phyloP scores from a whole-genome alignment of 257 asterid genomes.

The Lithospermum erythrorhizon region DNA sequence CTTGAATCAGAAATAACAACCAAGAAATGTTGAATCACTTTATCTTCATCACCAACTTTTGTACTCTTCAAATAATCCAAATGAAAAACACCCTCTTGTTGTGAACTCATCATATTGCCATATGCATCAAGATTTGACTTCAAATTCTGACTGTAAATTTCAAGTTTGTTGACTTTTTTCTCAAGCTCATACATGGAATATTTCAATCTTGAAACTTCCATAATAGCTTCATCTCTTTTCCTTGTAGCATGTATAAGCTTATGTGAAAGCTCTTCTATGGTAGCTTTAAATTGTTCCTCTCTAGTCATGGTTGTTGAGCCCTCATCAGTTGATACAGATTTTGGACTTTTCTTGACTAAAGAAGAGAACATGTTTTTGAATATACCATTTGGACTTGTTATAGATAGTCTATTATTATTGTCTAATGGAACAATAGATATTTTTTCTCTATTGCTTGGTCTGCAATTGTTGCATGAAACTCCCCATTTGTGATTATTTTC shows the following conservation, averaged over 20 bases:
- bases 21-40: slow-evolving; percentile 57
- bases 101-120: not conserved
- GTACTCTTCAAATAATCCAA: slow-evolving; percentile 19
- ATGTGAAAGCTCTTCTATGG: slow-evolving; percentile 70
- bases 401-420: slow-evolving; percentile 30
- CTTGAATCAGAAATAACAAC: slow-evolving; percentile 63
- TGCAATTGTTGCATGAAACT: slow-evolving; percentile 76
- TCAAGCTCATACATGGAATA: slow-evolving; percentile 82
- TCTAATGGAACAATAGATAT: slow-evolving; percentile 54
- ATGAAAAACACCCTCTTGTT: not conserved
- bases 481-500: slow-evolving; percentile 21
- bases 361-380: slow-evolving; percentile 56
- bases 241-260: slow-evolving; percentile 65
- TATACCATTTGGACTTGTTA: slow-evolving; percentile 64
- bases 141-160: slow-evolving; percentile 3
- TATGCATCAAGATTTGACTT: not conserved
- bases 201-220: slow-evolving; percentile 73
- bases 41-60: slow-evolving; percentile 34
- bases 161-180: slow-evolving; percentile 30
- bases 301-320: slow-evolving; percentile 8
- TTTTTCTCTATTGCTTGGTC: slow-evolving; percentile 67
- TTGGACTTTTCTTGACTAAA: slow-evolving; percentile 41
- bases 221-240: slow-evolving; percentile 71
- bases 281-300: slow-evolving; percentile 75
- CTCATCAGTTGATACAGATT: not conserved